Conservation (phyloP, 257 asterid genomes). For the Primulina eburnea region DNA sequence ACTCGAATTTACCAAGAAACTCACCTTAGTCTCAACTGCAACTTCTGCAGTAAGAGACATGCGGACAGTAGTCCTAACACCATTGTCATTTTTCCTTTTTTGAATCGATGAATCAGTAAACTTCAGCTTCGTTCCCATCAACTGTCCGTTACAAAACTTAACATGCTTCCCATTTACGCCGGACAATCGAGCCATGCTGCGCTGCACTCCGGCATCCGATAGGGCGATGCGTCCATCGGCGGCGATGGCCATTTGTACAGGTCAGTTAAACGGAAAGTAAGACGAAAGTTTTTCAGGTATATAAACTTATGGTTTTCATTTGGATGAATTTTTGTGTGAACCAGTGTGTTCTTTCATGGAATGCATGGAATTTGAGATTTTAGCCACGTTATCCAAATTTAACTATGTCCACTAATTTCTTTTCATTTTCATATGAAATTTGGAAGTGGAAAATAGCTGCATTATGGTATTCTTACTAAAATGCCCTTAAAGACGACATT, state of each 20-base stretch:
- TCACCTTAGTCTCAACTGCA: slow-evolving; percentile 84
- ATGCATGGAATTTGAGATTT: slow-evolving; percentile 50
- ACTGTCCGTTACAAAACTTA: slow-evolving; percentile 63
- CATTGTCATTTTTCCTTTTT: slow-evolving; percentile 33
- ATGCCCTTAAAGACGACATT: slow-evolving; percentile 23
- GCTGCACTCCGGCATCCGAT: slow-evolving; percentile 45
- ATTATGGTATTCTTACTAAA: slow-evolving; percentile 23
- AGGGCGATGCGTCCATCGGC: slow-evolving; percentile 51
- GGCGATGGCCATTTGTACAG: slow-evolving; percentile 49
- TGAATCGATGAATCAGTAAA: slow-evolving; percentile 26
- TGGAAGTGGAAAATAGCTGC: slow-evolving; percentile 18
- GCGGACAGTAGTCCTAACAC: slow-evolving; percentile 31
- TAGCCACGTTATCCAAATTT: slow-evolving; percentile 65
- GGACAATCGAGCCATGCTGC: slow-evolving; percentile 33
- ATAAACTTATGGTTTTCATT: slow-evolving; percentile 25
- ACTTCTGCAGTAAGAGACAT: slow-evolving; percentile 63
- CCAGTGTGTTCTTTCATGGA: slow-evolving; percentile 38
- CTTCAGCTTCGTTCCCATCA: slow-evolving; percentile 71
- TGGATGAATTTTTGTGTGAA: not conserved
- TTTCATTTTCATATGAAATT: slow-evolving; percentile 51
- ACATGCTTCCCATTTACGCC: slow-evolving; percentile 36
- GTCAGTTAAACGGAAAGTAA: slow-evolving; percentile 15
- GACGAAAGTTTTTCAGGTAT: slow-evolving; percentile 15
- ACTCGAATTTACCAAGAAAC: slow-evolving; percentile 24
- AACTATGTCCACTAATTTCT: slow-evolving; percentile 59